These are phyloP conservation scores for Botrytis galanthina DNA, from an alignment of 2,329 filamentous ascomycete genomes.

Conservation along the genomic window DNA sequence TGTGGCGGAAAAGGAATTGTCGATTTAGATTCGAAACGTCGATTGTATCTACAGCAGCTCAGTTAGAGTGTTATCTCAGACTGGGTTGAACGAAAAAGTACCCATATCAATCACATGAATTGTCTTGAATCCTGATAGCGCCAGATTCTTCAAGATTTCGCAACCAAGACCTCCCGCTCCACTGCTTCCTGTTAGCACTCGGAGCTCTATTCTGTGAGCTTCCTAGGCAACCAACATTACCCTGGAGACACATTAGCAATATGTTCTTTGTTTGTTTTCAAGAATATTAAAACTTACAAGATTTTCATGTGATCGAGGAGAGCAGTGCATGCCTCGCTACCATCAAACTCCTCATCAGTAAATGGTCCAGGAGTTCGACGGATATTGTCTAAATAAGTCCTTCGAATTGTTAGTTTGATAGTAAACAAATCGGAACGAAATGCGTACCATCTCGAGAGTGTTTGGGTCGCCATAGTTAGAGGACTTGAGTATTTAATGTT, in stretches of 20 bases:
- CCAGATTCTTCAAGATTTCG: conserved; percentile 94
- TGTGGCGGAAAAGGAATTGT: conserved; percentile 90
- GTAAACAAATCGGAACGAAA: background rate
- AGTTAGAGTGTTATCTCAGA: conserved; percentile 11
- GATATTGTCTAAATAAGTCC: conserved; percentile 82
- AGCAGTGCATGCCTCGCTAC: conserved; percentile 51
- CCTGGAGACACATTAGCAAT: conserved; percentile 25
- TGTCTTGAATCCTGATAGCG: conserved; percentile 90
- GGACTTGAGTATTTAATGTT: background rate
- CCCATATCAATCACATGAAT: conserved; percentile 99
- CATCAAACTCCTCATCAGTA: conserved; percentile 58
- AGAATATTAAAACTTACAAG: conserved; percentile 49
- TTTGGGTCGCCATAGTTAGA: background rate
- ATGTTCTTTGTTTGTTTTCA: conserved; percentile 23
- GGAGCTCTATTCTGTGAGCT: background rate
- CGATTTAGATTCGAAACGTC: conserved; percentile 98
- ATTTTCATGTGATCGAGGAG: conserved; percentile 70
- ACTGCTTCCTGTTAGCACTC: conserved; percentile 46
- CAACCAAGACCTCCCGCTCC: conserved; percentile 93
- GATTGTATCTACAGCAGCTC: conserved; percentile 71
- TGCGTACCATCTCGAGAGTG: conserved; percentile 31
- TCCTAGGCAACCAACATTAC: conserved; percentile 36
- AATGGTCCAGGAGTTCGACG: conserved; percentile 76
- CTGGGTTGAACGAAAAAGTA: conserved; percentile 39
- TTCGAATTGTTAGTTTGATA: conserved; percentile 40